These are phyloP conservation scores for Oryza punctata DNA, from an alignment of 176 grass and related monocot genomes.

Conservation along the genomic window DNA sequence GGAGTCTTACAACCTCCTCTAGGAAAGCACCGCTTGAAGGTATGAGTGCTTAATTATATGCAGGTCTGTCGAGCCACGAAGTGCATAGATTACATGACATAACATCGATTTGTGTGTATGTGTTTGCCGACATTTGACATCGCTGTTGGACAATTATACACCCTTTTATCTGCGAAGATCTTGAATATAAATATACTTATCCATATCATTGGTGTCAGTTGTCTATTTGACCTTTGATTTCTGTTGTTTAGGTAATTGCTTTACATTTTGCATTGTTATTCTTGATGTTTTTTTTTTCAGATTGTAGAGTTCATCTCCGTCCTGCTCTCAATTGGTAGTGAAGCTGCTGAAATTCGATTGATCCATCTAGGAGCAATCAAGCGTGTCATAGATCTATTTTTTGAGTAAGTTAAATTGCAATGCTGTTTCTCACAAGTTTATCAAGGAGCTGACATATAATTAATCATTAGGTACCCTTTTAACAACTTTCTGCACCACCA, in stretches of 20 bases:
- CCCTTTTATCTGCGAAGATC: not conserved
- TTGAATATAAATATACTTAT: slow-evolving; percentile 17
- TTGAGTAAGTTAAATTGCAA: slow-evolving; percentile 77
- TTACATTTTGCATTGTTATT: slow-evolving; percentile 25
- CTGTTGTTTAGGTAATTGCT: slow-evolving; percentile 20
- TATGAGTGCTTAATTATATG: slow-evolving; percentile 33
- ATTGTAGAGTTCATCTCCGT: slow-evolving; percentile 97
- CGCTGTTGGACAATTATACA: slow-evolving; percentile 9
- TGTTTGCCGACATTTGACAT: not conserved
- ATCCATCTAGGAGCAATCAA: slow-evolving; percentile 82
- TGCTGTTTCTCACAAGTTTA: slow-evolving; percentile 30
- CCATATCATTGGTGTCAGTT: not conserved
- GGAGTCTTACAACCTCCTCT: slow-evolving; percentile 79
- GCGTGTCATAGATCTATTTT: slow-evolving; percentile 77
- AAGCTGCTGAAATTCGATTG: slow-evolving; percentile 70
- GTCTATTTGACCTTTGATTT: slow-evolving; percentile 15
- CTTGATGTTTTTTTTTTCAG: slow-evolving; percentile 56
- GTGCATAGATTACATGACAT: not conserved
- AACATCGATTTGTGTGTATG: not conserved
- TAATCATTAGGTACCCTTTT: slow-evolving; percentile 77
- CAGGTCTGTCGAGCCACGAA: slow-evolving; percentile 23
- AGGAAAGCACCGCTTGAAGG: slow-evolving; percentile 90
- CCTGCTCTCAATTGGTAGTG: slow-evolving; percentile 88
- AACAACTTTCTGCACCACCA: slow-evolving; percentile 99
- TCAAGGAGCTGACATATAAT: slow-evolving; percentile 41